Conservation (phyloP, 345 rosid genomes). For the Eucalyptus curtisii region DNA sequence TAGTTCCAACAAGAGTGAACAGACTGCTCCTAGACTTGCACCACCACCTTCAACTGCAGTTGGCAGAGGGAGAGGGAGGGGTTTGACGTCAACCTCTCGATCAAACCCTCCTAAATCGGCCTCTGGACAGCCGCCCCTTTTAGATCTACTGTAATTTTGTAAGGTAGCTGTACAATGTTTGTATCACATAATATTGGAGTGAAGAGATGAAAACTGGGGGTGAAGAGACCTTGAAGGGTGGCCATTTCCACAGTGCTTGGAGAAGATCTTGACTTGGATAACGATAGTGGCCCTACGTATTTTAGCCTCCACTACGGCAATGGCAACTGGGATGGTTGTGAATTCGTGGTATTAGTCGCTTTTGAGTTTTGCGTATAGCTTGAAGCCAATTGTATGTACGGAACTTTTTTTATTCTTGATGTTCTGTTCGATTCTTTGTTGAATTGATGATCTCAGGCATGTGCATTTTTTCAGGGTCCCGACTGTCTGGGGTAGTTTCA, state of each 20-base stretch:
- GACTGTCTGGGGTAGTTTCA: not conserved
- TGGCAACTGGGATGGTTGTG: not conserved
- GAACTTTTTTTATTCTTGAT: not conserved
- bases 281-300: not conserved
- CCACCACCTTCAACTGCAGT: slow-evolving; percentile 76
- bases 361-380: not conserved
- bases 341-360: not conserved
- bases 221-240: not conserved
- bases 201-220: not conserved
- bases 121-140: slow-evolving; percentile 47
- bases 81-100: slow-evolving; percentile 34
- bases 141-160: slow-evolving; percentile 51
- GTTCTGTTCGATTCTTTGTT: not conserved
- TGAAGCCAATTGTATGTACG: not conserved
- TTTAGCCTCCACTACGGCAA: not conserved
- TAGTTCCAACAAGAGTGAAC: slow-evolving; percentile 46
- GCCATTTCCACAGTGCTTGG: not conserved
- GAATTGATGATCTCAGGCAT: not conserved
- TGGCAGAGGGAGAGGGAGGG: slow-evolving; percentile 71
- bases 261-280: not conserved
- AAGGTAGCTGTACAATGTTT: not conserved
- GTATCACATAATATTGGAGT: not conserved
- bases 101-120: slow-evolving; percentile 25
- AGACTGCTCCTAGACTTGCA: slow-evolving; percentile 63
- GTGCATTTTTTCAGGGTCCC: not conserved